A percentile compares a stretch with the other conserved stretches of the same genome.
These are phyloP conservation scores for Dipsacomyces acuminosporus DNA, from an alignment of 371 early-diverging fungal genomes.

Conservation along the genomic window DNA sequence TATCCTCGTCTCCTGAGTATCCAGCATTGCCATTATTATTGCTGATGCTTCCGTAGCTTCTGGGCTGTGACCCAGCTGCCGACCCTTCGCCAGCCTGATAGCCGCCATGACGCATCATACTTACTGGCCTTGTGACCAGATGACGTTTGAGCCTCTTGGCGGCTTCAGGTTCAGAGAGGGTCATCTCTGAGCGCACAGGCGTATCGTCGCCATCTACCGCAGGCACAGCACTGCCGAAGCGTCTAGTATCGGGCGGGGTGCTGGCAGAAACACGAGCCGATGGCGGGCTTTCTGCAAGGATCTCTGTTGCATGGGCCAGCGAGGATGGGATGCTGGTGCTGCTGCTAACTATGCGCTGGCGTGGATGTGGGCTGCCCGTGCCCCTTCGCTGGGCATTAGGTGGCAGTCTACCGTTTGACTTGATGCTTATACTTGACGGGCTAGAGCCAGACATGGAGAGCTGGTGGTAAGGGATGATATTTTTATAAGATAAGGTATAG, in stretches of 20 bases:
- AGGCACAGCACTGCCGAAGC: neutral
- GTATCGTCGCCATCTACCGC: constrained; percentile 7
- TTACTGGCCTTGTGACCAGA: constrained; percentile 56
- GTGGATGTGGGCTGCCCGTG: constrained; percentile 1
- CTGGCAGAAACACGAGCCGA: neutral
- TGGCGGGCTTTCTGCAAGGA: neutral
- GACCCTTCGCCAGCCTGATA: constrained; percentile 19
- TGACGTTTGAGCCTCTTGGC: constrained; percentile 68
- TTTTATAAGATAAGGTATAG: no score
- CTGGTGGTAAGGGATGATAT: no score
- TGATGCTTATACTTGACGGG: constrained; percentile 4
- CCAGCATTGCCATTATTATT: constrained; percentile 5
- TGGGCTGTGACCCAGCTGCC: constrained; percentile 19
- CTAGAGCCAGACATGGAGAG: neutral
- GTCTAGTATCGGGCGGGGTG: neutral
- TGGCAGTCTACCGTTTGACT: constrained; percentile 10
- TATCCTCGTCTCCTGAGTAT: constrained; percentile 12
- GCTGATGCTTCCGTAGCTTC: constrained; percentile 38
- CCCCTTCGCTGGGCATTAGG: constrained; percentile 30
- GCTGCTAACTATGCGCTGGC: constrained; percentile 2
- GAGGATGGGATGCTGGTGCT: neutral
- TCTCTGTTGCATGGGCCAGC: neutral
- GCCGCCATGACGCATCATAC: constrained; percentile 26
- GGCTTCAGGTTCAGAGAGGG: constrained; percentile 60
- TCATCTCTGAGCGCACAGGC: constrained; percentile 23